Evolutionary conservation across 1,284 basidiomycete genomes (phyloP).

Genomic region (Fomitopsis palustris): DNA sequence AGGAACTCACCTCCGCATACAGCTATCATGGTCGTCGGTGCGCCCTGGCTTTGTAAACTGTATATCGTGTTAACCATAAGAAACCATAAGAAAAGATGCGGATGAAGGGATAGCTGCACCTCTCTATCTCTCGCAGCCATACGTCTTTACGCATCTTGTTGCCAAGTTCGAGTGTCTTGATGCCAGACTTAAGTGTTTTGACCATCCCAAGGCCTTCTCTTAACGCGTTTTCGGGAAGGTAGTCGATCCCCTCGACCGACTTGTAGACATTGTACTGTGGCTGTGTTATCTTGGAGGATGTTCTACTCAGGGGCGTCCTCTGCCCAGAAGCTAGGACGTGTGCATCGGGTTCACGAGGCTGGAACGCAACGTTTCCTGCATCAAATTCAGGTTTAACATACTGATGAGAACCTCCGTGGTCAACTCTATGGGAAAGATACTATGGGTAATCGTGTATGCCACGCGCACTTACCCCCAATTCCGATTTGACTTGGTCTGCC

Average conservation of each 20-base stretch:
- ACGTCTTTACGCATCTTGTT: constrained; percentile 55
- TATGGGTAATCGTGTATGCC: background rate
- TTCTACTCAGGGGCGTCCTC: background rate
- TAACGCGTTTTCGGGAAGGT: constrained; percentile 47
- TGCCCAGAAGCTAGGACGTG: background rate
- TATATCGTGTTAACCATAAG: background rate
- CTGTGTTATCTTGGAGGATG: constrained; percentile 2
- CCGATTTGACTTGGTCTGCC: constrained; percentile 5
- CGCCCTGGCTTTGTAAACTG: constrained; percentile 46
- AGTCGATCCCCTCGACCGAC: constrained; percentile 39
- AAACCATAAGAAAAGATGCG: background rate
- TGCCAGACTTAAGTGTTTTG: constrained; percentile 38
- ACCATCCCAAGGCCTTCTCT: constrained; percentile 53
- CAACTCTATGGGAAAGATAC: background rate
- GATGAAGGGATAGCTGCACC: constrained; percentile 25
- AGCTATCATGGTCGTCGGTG: constrained; percentile 56
- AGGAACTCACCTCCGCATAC: constrained; percentile 49
- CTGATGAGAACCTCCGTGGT: background rate
- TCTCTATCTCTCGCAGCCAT: constrained; percentile 52
- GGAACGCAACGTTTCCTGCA: constrained; percentile 20
- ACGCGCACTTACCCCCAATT: constrained; percentile 9
- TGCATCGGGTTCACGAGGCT: background rate
- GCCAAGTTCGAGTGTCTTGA: constrained; percentile 47
- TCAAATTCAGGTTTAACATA: constrained; percentile 31
- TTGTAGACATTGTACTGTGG: constrained; percentile 21